Evolutionary conservation across 768 basidiomycete genomes (phyloP), one percentile per base, ranked within the genome.

Genomic region (Naganishia antarctica): DNA sequence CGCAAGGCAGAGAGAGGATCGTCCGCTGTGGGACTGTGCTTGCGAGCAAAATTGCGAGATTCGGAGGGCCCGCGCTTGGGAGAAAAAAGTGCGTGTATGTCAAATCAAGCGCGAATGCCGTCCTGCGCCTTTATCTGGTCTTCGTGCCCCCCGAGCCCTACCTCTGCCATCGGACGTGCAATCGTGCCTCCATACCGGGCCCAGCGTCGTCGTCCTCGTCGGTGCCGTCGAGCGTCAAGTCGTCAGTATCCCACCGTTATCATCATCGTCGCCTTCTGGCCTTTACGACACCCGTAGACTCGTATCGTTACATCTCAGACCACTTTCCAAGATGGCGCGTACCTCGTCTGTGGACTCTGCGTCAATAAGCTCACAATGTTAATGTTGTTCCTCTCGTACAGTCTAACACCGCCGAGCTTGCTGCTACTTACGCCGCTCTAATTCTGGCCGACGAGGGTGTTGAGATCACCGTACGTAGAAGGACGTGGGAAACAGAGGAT

Each of bases 401-500:
- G 53, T 67, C 66, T 53, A 67, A 67, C 60, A 75, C 83, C 74
- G 65, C 77, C 60, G 94, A 98, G 78, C 89, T 94, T 77, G 91
- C 92, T 72, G 82, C 92, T 68, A 89, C 92, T 72, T 97, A 97
- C 82, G 92, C 94, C 76, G 90, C 91, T 71, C 88, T 99, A 75
- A 97, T 97, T 81, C 91, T 98, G 77, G 93, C 92, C 71, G 96
- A 98, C 81, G 93, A 96, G 70, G 87, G 87, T 73, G 81, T 94
- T 75, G 94, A 97, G 83, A 97, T 99, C 77, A 96, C 94, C 69
- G 93, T 96, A 73, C 73, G 91, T 85, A 21, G 63, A 15, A 31
- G 47, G 41, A 45, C 49, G n/a, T n/a, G n/a, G n/a, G n/a, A 25
- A 5, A 5, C 29, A 32, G n/a, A 34, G 12, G 21, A 37, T 29